A percentile compares a stretch with the other conserved stretches of the same genome.
Evolutionary conservation across 1,284 basidiomycete species (phyloP).

Genomic region (Sanguinoderma infundibulare): DNA sequence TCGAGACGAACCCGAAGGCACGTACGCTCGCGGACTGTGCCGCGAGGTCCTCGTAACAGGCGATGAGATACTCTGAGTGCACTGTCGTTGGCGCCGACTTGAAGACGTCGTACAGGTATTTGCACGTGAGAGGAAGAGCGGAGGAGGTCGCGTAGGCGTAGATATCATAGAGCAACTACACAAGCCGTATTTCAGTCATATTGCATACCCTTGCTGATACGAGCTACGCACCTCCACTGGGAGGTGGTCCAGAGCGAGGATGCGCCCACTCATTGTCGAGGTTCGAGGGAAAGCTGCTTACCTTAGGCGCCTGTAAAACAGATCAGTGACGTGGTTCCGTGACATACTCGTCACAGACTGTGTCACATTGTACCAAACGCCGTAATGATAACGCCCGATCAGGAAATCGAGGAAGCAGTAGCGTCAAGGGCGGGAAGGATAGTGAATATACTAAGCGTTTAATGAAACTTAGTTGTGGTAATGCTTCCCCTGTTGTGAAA

Average conservation of each 20-base stretch:
- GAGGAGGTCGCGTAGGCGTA: constrained; percentile 69
- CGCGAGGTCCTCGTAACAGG: constrained; percentile 30
- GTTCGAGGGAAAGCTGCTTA: not conserved
- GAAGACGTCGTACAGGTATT: constrained; percentile 55
- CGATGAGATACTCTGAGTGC: constrained; percentile 63
- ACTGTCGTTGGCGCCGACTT: constrained; percentile 53
- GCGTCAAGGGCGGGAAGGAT: too few relatives aligned
- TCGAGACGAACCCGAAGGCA: constrained; percentile 43
- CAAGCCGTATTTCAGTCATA: not conserved
- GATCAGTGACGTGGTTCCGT: not conserved
- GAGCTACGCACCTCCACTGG: constrained; percentile 21
- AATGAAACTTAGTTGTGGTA: too few relatives aligned
- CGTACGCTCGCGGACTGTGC: constrained; percentile 11
- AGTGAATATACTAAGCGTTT: too few relatives aligned
- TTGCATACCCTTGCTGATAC: too few relatives aligned
- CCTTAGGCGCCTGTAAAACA: not conserved
- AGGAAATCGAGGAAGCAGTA: not conserved
- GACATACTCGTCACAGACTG: not conserved
- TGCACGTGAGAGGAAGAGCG: constrained; percentile 59
- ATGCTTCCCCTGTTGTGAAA: too few relatives aligned
- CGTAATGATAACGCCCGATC: not conserved
- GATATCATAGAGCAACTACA: constrained; percentile 74
- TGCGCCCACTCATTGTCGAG: not conserved
- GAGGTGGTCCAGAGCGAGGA: constrained; percentile 12
- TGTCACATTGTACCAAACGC: not conserved